A percentile compares a stretch with the other conserved stretches of the same genome.
These are phyloP conservation scores for Epithemia pelagica DNA, from an alignment of 108 stramenopile species.

Conservation along the genomic window DNA sequence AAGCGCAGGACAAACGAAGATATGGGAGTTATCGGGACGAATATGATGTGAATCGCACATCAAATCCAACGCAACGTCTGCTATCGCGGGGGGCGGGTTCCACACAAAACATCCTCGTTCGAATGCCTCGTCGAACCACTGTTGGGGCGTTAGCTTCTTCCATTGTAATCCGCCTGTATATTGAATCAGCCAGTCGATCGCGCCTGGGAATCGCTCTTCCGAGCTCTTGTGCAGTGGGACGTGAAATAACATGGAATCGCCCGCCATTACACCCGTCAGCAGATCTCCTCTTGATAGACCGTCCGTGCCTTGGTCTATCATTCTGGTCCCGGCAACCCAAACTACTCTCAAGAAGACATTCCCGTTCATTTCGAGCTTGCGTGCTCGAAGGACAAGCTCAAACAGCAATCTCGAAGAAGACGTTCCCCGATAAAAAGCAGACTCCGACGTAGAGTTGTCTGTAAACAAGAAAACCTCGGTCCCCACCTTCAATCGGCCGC, in stretches of 20 bases:
- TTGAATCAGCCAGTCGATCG: too few relatives aligned
- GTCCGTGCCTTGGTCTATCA: constrained; percentile 42
- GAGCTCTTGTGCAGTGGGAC: constrained; percentile 16
- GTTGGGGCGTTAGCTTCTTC: neutral
- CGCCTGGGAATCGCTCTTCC: neutral
- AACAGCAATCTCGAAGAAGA: constrained; percentile 17
- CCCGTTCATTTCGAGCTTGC: constrained; percentile 17
- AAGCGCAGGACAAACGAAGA: constrained; percentile 31
- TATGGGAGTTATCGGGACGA: constrained; percentile 18
- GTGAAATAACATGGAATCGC: constrained; percentile 11
- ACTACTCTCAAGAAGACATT: constrained; percentile 12
- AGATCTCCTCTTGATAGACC: constrained; percentile 26
- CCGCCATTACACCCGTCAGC: constrained; percentile 17
- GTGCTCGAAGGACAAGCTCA: constrained; percentile 21
- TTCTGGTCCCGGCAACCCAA: constrained; percentile 19
- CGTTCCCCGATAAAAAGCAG: constrained; percentile 32
- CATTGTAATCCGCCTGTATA: too few relatives aligned
- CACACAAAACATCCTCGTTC: constrained; percentile 14
- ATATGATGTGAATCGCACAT: constrained; percentile 20
- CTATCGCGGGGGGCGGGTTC: constrained; percentile 27
- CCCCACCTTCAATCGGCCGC: neutral
- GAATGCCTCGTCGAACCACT: neutral
- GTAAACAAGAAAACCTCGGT: constrained; percentile 32
- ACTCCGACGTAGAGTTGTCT: constrained; percentile 19
- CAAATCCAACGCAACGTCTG: constrained; percentile 24